These are phyloP conservation scores for Acacia confusa DNA, from an alignment of 306 rosid species.

Conservation along the genomic window DNA sequence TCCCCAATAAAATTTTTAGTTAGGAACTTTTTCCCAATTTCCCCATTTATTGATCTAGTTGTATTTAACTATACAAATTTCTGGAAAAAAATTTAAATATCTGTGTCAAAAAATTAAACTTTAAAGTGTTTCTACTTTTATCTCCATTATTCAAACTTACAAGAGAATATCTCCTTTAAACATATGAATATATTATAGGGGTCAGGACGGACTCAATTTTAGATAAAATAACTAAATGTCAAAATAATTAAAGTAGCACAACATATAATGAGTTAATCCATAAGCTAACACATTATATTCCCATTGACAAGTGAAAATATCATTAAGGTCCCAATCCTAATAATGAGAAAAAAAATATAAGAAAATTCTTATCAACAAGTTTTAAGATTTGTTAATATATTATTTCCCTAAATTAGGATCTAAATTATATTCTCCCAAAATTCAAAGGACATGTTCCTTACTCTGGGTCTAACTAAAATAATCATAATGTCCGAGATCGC, in stretches of 20 bases:
- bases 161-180: neutral
- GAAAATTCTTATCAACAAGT: too few relatives aligned
- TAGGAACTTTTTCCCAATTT: too few relatives aligned
- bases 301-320: too few relatives aligned
- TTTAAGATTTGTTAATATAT: too few relatives aligned
- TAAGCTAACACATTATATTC: too few relatives aligned
- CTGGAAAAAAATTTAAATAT: neutral
- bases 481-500: neutral
- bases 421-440: too few relatives aligned
- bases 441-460: neutral
- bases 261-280: neutral
- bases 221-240: neutral
- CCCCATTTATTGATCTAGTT: neutral
- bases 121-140: neutral
- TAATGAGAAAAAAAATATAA: too few relatives aligned
- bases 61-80: neutral
- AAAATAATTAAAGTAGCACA: neutral
- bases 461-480: neutral
- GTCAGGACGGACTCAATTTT: neutral
- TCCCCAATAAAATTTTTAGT: too few relatives aligned
- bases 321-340: too few relatives aligned
- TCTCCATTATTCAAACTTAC: neutral
- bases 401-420: accelerated
- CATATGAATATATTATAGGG: neutral
- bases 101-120: neutral